Evolutionary conservation across 768 basidiomycete species (phyloP).

Genomic region (Leccinum boreale): DNA sequence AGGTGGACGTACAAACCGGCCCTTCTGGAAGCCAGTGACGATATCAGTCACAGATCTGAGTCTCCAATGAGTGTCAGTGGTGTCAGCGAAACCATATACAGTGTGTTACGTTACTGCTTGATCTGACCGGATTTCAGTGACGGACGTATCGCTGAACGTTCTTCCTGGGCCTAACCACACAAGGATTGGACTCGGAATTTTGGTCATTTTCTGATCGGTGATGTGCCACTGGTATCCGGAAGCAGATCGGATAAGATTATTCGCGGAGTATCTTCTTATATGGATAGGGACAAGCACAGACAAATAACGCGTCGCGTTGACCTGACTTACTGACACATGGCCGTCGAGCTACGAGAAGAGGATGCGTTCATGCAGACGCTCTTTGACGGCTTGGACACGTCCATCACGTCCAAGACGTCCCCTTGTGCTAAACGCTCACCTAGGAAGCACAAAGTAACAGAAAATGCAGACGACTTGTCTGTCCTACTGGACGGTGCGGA

Average conservation of each 20-base stretch:
- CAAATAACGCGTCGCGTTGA: slow-evolving; percentile 28
- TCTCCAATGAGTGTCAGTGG: not conserved
- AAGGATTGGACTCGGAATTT: not conserved
- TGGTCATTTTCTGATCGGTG: not conserved
- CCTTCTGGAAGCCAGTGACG: not conserved
- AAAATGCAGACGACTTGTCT: slow-evolving; percentile 35
- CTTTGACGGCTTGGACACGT: slow-evolving; percentile 48
- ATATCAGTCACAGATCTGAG: not conserved
- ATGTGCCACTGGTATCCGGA: not conserved
- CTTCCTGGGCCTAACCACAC: not conserved
- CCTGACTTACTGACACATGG: slow-evolving; percentile 26
- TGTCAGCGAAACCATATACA: not conserved
- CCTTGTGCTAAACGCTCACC: slow-evolving; percentile 26
- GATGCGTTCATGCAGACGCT: slow-evolving; percentile 56
- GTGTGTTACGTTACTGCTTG: not conserved
- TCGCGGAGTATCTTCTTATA: slow-evolving; percentile 6
- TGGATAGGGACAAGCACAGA: slow-evolving; percentile 1
- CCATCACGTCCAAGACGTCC: slow-evolving; percentile 41
- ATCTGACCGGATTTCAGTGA: not conserved
- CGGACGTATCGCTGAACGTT: not conserved
- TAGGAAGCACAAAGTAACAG: slow-evolving; percentile 19
- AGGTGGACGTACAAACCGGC: not conserved
- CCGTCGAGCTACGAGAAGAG: slow-evolving; percentile 44
- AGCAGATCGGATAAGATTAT: slow-evolving; percentile 11
- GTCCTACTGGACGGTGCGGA: slow-evolving; percentile 63